These are phyloP conservation scores for Amesomyces nigricolor DNA, from an alignment of 2,329 filamentous ascomycete species.

Conservation along the genomic window DNA sequence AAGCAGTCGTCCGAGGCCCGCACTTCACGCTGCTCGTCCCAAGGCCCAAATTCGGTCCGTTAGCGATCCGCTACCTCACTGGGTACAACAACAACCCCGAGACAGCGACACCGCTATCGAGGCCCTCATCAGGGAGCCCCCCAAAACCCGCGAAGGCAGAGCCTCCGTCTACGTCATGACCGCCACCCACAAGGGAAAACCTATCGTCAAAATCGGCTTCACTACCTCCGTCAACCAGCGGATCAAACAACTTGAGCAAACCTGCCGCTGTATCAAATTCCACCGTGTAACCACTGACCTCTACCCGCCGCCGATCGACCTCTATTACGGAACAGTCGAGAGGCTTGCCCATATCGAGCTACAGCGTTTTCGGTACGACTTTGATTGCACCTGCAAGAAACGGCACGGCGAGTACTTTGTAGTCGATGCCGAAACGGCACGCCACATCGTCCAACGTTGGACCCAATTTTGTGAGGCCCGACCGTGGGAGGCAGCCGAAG, in stretches of 20 bases:
- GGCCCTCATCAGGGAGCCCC: not conserved
- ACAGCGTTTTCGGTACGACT: not conserved
- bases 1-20: no score
- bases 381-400: not conserved
- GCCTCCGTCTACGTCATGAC: conserved; percentile 8
- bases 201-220: conserved; percentile 9
- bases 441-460: not conserved
- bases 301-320: not conserved
- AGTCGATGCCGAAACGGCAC: not conserved
- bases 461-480: not conserved
- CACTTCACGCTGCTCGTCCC: no score
- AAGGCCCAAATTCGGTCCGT: no score
- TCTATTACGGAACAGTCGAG: not conserved
- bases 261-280: not conserved
- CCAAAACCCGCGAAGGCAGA: not conserved
- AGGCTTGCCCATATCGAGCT: conserved; percentile 4
- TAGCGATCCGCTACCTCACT: no score
- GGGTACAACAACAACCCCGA: not conserved
- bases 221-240: not conserved
- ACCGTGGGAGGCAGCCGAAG: not conserved
- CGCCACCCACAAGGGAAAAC: not conserved
- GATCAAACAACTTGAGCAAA: not conserved
- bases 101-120: not conserved
- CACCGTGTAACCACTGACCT: not conserved
- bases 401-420: conserved; percentile 7